Percentiles rank a stretch among this genome's conserved stretches.
These are phyloP conservation scores for Scheffersomyces lignicola DNA, from an alignment of 1,139 yeast genomes.

Conservation along the genomic window DNA sequence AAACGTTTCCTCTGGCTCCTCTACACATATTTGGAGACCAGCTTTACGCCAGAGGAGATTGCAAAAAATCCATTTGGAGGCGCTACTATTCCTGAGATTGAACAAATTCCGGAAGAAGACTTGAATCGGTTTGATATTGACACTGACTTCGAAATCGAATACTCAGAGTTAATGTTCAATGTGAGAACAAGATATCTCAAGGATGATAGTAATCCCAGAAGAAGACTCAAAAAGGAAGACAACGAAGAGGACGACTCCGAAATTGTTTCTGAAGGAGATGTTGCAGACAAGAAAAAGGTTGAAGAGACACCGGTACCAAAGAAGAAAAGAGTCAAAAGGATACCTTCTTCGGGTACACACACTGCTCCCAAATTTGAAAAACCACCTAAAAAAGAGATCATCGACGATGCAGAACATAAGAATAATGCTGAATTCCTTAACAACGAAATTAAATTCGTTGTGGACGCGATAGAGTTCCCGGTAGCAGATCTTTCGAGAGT, in stretches of 20 bases:
- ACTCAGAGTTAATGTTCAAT: constrained; percentile 67
- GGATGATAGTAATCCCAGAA: constrained; percentile 33
- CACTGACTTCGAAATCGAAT: constrained; percentile 66
- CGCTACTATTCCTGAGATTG: constrained; percentile 49
- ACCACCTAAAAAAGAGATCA: neutral
- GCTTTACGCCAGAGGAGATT: constrained; percentile 53
- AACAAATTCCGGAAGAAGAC: constrained; percentile 37
- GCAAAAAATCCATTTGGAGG: constrained; percentile 65
- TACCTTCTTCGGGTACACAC: constrained; percentile 1
- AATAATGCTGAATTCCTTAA: neutral
- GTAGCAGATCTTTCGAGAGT: constrained; percentile 18
- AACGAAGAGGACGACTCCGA: constrained; percentile 3
- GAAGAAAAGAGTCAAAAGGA: constrained; percentile 3
- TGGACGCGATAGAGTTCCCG: constrained; percentile 21
- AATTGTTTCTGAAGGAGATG: constrained; percentile 1
- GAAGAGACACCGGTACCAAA: neutral
- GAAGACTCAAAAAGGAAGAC: constrained; percentile 1
- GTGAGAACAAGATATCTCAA: constrained; percentile 60
- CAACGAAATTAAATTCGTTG: neutral
- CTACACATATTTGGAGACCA: constrained; percentile 78
- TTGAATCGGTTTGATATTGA: constrained; percentile 60
- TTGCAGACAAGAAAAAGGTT: constrained; percentile 1
- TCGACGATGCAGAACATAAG: neutral
- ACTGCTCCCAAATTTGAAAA: too few relatives aligned
- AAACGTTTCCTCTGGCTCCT: constrained; percentile 79